phyloP scores from a whole-genome alignment of 2,329 filamentous ascomycete genomes.

The Whalleya microplaca region DNA sequence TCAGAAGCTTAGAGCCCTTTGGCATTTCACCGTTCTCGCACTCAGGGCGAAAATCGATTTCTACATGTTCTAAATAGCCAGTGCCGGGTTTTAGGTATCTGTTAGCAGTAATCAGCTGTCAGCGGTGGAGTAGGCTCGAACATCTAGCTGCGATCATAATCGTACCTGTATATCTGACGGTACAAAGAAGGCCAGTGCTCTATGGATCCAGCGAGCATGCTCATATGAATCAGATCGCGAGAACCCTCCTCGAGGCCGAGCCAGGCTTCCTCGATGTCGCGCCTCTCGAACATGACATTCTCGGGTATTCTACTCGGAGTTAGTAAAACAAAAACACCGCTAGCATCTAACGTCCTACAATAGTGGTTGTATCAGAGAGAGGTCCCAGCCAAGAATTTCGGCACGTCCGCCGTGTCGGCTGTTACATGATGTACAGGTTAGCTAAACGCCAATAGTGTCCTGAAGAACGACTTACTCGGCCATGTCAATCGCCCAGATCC shows the following conservation, averaged over 20 bases:
- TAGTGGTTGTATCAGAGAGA: conserved; percentile 43
- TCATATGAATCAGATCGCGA: conserved; percentile 84
- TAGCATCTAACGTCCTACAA: conserved; percentile 31
- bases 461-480: conserved; percentile 61
- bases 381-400: conserved; percentile 42
- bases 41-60: conserved; percentile 81
- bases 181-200: conserved; percentile 77
- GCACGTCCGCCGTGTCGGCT: conserved; percentile 29
- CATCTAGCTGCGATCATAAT: conserved; percentile 32
- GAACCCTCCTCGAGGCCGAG: conserved; percentile 49
- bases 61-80: conserved; percentile 83
- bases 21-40: conserved; percentile 69
- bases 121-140: conserved; percentile 11
- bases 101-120: conserved; percentile 24
- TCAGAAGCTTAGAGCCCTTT: conserved; percentile 57
- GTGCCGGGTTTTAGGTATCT: conserved; percentile 77
- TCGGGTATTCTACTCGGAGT: conserved; percentile 63
- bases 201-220: conserved; percentile 79
- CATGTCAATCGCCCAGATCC: conserved; percentile 90
- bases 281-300: conserved; percentile 69
- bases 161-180: conserved; percentile 65
- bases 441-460: conserved; percentile 1
- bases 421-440: conserved; percentile 13
- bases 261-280: conserved; percentile 82
- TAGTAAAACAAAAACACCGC: conserved; percentile 12